Base-by-base conservation (phyloP, 495 filamentous ascomycete genomes). In the Tirmania nivea region DNA sequence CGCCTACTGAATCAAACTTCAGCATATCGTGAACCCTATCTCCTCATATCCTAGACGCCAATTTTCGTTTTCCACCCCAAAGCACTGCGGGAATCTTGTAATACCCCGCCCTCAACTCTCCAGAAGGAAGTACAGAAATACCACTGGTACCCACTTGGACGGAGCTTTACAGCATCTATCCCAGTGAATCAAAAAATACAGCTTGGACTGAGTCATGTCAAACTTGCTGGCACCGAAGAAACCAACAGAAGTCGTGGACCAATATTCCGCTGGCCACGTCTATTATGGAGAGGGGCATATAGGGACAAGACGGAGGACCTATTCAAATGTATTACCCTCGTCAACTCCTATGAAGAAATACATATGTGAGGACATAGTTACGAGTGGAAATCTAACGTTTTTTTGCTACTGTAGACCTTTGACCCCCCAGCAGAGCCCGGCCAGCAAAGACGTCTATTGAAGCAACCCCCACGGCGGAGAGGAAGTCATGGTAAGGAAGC, bases 401-500 rank as follows among this genome's bases (percentile, higher is more conserved):
- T 3, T 16, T 53, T 54, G n/a, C 34, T 49, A 35, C n/a, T 45
- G 34, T 53, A 71, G 70, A 68, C 63, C 34, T 52, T 70, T 55
- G 68, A 65, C 35, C 60, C 66, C 37, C 65, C 67, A 53, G 68
- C 62, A 35, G 65, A 62, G 5, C 60, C 68, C 2, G 65, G 70
- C 7, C 49, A 65, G 69, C 52, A 57, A 66, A 31, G 62, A 68
- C 10, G 62, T 68, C 14, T 48, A 69, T 10, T 67, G 68, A 34
- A 65, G 39, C 39, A 64, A 21, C 35, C 66, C 10, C 67, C 66
- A 1, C 63, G 65, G 8, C 58, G 71, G 55, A 66, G 71, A 56
- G 70, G 68, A 20, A 73, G 71, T 56, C 69, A 73, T 53, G 71
- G 71, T 74, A 65, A n/a, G 69, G 56, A 55, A 52, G 11, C n/a